A percentile compares a stretch with the other conserved stretches of the same genome.
These are phyloP conservation scores for Diaporthe longicolla DNA, from an alignment of 2,329 filamentous ascomycete species.

Conservation along the genomic window DNA sequence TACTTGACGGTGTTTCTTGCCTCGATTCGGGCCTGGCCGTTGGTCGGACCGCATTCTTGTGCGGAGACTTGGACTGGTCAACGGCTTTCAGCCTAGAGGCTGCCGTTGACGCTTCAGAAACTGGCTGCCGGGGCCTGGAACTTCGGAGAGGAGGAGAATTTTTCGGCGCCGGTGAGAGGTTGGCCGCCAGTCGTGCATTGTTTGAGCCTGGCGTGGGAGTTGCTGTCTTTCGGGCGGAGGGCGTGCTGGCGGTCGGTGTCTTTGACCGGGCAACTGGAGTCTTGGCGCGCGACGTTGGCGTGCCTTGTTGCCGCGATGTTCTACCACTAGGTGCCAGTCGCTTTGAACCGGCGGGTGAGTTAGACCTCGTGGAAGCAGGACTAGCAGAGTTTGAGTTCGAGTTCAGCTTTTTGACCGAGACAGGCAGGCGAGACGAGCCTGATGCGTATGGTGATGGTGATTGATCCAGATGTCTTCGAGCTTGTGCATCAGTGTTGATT, in stretches of 20 bases:
- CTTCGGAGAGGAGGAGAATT: constrained; percentile 85
- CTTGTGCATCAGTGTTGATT: constrained; percentile 37
- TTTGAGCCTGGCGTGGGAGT: constrained; percentile 59
- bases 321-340: constrained; percentile 56
- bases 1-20: constrained; percentile 55
- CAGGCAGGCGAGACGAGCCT: constrained; percentile 55
- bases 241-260: constrained; percentile 59
- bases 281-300: constrained; percentile 55
- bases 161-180: constrained; percentile 81
- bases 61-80: constrained; percentile 68
- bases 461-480: constrained; percentile 39
- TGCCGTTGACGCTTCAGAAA: constrained; percentile 81
- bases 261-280: constrained; percentile 59
- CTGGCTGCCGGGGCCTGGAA: constrained; percentile 83
- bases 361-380: constrained; percentile 67
- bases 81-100: constrained; percentile 76
- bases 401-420: constrained; percentile 56
- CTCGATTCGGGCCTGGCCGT: constrained; percentile 50
- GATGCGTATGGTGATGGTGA: constrained; percentile 48
- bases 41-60: constrained; percentile 51
- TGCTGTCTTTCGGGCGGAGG: constrained; percentile 55
- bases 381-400: constrained; percentile 63
- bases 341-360: constrained; percentile 66
- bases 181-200: constrained; percentile 76
- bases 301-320: constrained; percentile 52